Base-by-base conservation (phyloP, 2,329 filamentous ascomycete species). In the Xylariaceae sp. region DNA sequence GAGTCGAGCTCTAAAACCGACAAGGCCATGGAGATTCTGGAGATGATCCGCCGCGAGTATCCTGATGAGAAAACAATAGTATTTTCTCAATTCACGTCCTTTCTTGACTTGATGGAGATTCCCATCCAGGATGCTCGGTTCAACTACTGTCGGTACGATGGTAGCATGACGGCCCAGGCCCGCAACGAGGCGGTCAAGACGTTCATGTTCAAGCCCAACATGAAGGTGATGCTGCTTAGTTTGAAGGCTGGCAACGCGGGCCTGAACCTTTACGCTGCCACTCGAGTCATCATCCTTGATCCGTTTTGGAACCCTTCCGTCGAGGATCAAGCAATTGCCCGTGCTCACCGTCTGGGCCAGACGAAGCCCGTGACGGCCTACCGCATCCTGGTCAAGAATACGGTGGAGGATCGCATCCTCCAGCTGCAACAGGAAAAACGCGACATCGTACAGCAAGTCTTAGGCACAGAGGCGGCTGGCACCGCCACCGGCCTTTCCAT, bases 221-320 rank as follows among this genome's bases (percentile, higher is more conserved):
- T 64, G 12, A 60, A 63, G 22, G 14, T 90, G 64, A 86, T 91
- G 79, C 74, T 91, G 14, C 78, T 90, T 10, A 89, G 86, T 7
- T 74, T 91, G 50, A 89, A 88, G 62, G 87, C 87, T 2, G 88
- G 88, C 11, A 91, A 90, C 62, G 80, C 87, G 1, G 87, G 87
- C 2, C 73, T 91, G 40, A 91, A 91, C 61, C 75, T 91, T 14
- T 83, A 83, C 43, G 81, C 81, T 41, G 87, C 87, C 1, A 85
- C 81, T 1, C 83, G 87, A 56, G 86, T 90, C 54, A 86, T 90
- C 63, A 82, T 90, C 50, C 78, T 90, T 38, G 87, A 90, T 64
- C 87, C 87, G 0, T 90, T 89, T 71, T 90, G 86, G 86, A 90
- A 90, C 54, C 87, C 87, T 0, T 89, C 83, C 63, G 81, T 90